Evolutionary conservation across 2,329 filamentous ascomycete species (phyloP).

Genomic region (Fusarium globosum): DNA sequence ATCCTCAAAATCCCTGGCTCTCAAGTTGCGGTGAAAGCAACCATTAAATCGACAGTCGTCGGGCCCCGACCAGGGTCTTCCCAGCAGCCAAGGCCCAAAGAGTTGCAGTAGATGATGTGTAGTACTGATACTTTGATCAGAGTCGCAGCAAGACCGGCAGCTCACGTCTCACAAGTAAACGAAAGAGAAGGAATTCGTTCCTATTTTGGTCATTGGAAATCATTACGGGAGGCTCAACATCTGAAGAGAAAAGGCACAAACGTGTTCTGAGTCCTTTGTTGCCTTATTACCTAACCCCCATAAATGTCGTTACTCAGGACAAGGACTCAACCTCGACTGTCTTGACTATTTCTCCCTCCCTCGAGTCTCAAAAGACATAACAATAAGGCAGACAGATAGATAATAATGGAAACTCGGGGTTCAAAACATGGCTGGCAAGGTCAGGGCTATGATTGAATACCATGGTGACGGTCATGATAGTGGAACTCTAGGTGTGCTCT

Average conservation of each 20-base stretch:
- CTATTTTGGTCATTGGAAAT: background rate
- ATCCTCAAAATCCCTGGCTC: constrained; percentile 34
- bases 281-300: background rate
- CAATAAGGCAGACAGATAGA: background rate
- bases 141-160: background rate
- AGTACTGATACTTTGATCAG: constrained; percentile 4
- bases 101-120: constrained; percentile 3
- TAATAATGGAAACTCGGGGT: constrained; percentile 7
- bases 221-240: background rate
- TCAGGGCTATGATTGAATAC: constrained; percentile 27
- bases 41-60: constrained; percentile 34
- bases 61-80: constrained; percentile 40
- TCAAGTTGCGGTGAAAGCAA: constrained; percentile 47
- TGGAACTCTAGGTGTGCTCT: constrained; percentile 35
- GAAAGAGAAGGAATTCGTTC: background rate
- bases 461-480: constrained; percentile 37
- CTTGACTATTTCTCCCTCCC: constrained; percentile 13
- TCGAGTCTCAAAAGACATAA: background rate
- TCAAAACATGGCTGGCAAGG: constrained; percentile 3
- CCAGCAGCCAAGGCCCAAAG: constrained; percentile 25
- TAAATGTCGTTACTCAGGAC: background rate
- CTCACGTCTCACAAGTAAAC: background rate
- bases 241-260: background rate
- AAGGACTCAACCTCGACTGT: background rate
- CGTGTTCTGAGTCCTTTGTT: background rate